Evolutionary conservation across 78 protist genomes (phyloP).

Genomic region (Thecamonas trahens): DNA sequence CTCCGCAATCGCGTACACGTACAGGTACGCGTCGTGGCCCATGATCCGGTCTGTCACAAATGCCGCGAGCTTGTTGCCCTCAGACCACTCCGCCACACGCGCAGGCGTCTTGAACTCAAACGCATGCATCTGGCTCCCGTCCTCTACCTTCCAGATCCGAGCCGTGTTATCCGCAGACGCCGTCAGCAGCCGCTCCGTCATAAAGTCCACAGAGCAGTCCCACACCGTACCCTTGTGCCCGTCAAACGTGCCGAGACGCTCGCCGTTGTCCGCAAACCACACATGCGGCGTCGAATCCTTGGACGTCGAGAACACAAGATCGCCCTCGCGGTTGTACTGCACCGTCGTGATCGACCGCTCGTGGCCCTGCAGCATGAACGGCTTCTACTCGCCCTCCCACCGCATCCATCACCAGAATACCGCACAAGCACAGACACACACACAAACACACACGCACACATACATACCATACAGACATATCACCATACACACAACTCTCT

Average conservation of each 20-base stretch:
- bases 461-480: no score
- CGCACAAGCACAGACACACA: no score
- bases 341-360: conserved; percentile 79
- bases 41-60: no score
- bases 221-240: conserved; percentile 79
- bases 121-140: conserved; percentile 19
- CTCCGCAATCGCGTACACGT: background rate
- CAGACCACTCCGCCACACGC: background rate
- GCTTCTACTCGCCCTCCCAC: no score
- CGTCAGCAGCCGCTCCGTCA: conserved; percentile 21
- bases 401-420: no score
- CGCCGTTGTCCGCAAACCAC: conserved; percentile 76
- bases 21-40: background rate
- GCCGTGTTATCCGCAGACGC: conserved; percentile 32
- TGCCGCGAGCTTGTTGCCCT: conserved; percentile 17
- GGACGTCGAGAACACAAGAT: conserved; percentile 76
- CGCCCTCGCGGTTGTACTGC: conserved; percentile 90
- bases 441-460: no score
- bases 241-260: conserved; percentile 82
- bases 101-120: background rate
- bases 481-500: no score
- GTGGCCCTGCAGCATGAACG: conserved; percentile 81
- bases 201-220: conserved; percentile 62
- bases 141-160: conserved; percentile 43
- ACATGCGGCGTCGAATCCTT: conserved; percentile 57